Evolutionary conservation across 345 rosid genomes (phyloP), one percentile per base, ranked within the genome.

Genomic region (Aethionema arabicum): DNA sequence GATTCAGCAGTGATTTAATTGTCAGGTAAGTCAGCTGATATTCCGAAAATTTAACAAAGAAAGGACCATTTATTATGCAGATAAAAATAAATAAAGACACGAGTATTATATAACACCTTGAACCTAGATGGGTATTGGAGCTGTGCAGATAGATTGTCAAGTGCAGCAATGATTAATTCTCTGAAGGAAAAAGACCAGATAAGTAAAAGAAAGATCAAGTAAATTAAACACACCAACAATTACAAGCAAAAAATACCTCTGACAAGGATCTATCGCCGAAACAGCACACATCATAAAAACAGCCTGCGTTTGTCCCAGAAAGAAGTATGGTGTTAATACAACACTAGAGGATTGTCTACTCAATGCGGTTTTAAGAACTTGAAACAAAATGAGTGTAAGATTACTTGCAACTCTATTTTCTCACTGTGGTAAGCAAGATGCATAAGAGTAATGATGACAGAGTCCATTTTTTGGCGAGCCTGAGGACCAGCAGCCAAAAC

Each of bases 361-460:
- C 42, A 16, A 56, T 29, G 40, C 12, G 11, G 61, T 52, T 31
- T 3, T 27, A 42, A 33, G 36, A 38, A 56, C 44, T 39, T 15
- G 12, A 55, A 27, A 63, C 8, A 55, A 70, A 67, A 49, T 3
- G 44, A 37, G 48, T 7, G 39, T 45, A 15, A 42, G 43, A 59
- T 38, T 79, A 92, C 98, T 87, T 92, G 82, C 69, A 83, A 59
- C 80, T 89, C 98, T 65, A 85, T 79, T 73, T 78, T 83, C 63
- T 85, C 93, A 70, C 98, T 86, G 60, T 89, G 93, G 65, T 82
- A 73, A 35, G 98, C 96, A 72, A 89, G 80, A 74, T 92, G 95
- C 92, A 85, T 83, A 27, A 92, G 89, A 46, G 96, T 85, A 51
- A 83, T 57, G 67, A 92, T 75, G 60, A 77, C 66, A 59, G 98